Evolutionary conservation across 2,329 filamentous ascomycete genomes (phyloP), one percentile per base, ranked within the genome.

Genomic region (Colletotrichum melonis): DNA sequence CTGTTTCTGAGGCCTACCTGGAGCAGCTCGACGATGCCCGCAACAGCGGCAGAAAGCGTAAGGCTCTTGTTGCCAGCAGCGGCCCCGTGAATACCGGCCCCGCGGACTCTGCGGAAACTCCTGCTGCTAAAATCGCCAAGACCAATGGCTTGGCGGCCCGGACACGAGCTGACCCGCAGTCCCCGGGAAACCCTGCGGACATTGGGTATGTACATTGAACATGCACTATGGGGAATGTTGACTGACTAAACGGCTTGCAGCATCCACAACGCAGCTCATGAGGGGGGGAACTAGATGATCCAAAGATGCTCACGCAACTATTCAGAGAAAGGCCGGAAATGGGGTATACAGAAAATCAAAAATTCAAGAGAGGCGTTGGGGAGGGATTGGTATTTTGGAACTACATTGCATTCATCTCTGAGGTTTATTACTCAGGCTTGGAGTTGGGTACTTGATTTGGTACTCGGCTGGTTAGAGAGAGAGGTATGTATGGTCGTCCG

Each of bases 1-100:
- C 91, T 0, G 93, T 98, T 1, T 90, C 92, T 1, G 88, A 92
- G 7, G 92, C 89, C 49, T 98, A 98, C 84, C 97, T 98, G 77
- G 91, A 94, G 76, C 94, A 95, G 78, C 87, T 97, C 5, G 92
- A 94, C 82, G 86, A 88, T 72, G 83, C 95, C 22, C 88, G 94
- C 66, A 72, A 55, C 24, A 30, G 93, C 56, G 93, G 92, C 59
- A 92, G 94, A 81, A 92, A 90, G 75, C 86, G 88, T 74, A 71
- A 73, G 60, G 54, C 62, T 14, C 30, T 71, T 7, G 38, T 69
- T 30, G 58, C 32, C 46, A 73, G 67, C 32, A 60, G 70, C 59
- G 70, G 70, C 30, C 70, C 70, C 8, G 55, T 55, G 42, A 24
- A 58, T 7, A 26, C 63, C 12, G 65, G 52, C 7, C 24, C 69